Base-by-base conservation (phyloP, 306 rosid species). In the Citrullus mucosospermus region DNA sequence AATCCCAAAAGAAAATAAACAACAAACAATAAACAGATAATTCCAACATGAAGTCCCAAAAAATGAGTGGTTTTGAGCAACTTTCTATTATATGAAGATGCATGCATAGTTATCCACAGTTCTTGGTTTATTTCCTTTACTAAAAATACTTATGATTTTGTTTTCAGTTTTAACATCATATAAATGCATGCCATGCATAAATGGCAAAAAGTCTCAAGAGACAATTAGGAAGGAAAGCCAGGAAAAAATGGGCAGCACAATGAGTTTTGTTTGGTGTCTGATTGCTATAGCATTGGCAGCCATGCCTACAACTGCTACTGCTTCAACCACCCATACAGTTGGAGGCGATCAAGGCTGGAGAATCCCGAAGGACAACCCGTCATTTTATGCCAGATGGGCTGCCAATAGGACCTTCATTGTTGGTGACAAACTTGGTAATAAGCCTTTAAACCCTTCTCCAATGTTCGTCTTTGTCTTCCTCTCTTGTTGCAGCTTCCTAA, bases 371-470 rank as follows among this genome's bases (percentile, higher is more conserved):
- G 57, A 1, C 76, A 2, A 38, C 61, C 12, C 3, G 2, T 1
- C 38, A 12, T 72, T 46, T 61, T 82, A 82, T 44, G 2, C 61
- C 46, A 48, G 6, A 17, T 82, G 85, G 85, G 51, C 63, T 46
- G 6, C 8, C 8, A 0, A 17, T 20, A 70, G 78, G 25, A 61
- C 50, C 17, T 82, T 82, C 81, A 32, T 14, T 12, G 66, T 58
- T 39, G 85, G 85, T 59, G 85, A 82, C 56, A 11, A 36, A 69
- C 76, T 82, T 41, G 9, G 85, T 82, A 51, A 82, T 62, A 11
- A 51, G 8, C 43, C 44, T 16, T 18, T 51, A 12, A 41, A 68
- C 2, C 18, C 34, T 20, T 22, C 18, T n/a, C 75, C n/a, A 5
- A 68, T 66, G 50, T 12, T 28, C 17, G 16, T 66, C 46, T 62